phyloP scores from a whole-genome alignment of 805 yeast species.

The Candida andamanensis region DNA sequence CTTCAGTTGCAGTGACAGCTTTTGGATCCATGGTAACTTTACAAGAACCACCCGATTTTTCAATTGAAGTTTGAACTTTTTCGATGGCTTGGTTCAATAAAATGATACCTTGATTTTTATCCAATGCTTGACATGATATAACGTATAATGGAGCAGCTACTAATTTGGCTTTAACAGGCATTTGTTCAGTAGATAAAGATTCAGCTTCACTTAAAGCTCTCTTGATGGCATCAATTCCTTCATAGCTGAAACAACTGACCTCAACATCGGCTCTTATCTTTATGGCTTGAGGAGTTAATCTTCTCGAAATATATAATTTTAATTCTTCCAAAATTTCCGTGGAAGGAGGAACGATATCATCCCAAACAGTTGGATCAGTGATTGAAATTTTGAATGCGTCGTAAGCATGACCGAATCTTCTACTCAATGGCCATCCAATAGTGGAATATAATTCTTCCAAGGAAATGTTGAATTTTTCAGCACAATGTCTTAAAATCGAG shows the following conservation, averaged over 20 bases:
- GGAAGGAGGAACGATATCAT: constrained; percentile 67
- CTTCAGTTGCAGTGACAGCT: constrained; percentile 98
- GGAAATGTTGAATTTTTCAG: constrained; percentile 88
- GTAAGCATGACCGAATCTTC: constrained; percentile 93
- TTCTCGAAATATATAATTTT: constrained; percentile 79
- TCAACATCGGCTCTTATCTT: constrained; percentile 98
- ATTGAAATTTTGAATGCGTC: constrained; percentile 96
- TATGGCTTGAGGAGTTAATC: constrained; percentile 96
- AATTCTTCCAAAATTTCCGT: constrained; percentile 77
- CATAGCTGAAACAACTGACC: constrained; percentile 94
- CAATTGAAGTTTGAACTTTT: constrained; percentile 65
- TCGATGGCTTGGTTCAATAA: constrained; percentile 74
- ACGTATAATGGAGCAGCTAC: constrained; percentile 98
- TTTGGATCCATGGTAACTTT: constrained; percentile 96
- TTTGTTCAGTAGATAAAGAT: constrained; percentile 70
- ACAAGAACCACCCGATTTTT: constrained; percentile 75
- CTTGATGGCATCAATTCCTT: constrained; percentile 96
- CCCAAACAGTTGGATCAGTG: constrained; percentile 85
- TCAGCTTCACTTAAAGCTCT: constrained; percentile 85
- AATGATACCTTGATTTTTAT: constrained; percentile 83
- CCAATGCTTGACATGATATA: constrained; percentile 86
- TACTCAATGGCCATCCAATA: constrained; percentile 96
- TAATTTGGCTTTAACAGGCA: constrained; percentile 87
- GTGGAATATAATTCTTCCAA: constrained; percentile 81
- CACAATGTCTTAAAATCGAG: constrained; percentile 97